Percentiles rank a stretch among this genome's conserved stretches.
Evolutionary conservation across 2,329 filamentous ascomycete genomes (phyloP).

Genomic region (Sporothrix inflata): DNA sequence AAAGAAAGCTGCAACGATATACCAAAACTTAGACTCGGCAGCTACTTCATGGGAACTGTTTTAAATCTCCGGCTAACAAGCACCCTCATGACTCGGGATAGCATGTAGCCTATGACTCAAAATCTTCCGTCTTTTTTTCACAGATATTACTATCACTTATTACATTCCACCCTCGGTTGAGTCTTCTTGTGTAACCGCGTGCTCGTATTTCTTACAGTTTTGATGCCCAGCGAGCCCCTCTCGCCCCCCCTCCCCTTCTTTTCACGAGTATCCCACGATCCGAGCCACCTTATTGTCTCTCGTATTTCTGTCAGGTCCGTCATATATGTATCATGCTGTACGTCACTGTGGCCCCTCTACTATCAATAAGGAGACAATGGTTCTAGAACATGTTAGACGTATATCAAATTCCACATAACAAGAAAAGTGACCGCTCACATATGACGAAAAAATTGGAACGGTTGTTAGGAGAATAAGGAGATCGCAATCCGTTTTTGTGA

Average conservation of each 20-base stretch:
- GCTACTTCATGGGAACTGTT: background rate
- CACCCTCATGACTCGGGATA: background rate
- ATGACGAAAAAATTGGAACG: background rate
- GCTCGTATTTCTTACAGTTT: background rate
- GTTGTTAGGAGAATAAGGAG: background rate
- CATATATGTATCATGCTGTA: constrained; percentile 12
- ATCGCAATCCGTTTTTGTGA: background rate
- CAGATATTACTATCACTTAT: background rate
- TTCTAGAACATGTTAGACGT: background rate
- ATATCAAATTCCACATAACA: background rate
- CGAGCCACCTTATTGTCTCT: background rate
- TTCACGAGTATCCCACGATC: background rate
- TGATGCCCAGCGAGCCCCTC: background rate
- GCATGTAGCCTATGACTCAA: background rate
- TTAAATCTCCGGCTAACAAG: background rate
- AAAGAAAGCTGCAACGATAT: background rate
- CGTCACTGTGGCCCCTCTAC: background rate
- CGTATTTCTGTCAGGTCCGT: background rate
- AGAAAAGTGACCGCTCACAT: constrained; percentile 17
- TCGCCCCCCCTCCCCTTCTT: background rate
- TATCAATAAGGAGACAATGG: background rate
- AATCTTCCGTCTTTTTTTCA: background rate
- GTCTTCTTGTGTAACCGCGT: background rate
- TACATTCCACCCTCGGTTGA: background rate
- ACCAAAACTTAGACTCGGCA: background rate